Evolutionary conservation across 164 flowering plant species (phyloP), one percentile per base, ranked within the genome.

Genomic region (Buxus sempervirens): DNA sequence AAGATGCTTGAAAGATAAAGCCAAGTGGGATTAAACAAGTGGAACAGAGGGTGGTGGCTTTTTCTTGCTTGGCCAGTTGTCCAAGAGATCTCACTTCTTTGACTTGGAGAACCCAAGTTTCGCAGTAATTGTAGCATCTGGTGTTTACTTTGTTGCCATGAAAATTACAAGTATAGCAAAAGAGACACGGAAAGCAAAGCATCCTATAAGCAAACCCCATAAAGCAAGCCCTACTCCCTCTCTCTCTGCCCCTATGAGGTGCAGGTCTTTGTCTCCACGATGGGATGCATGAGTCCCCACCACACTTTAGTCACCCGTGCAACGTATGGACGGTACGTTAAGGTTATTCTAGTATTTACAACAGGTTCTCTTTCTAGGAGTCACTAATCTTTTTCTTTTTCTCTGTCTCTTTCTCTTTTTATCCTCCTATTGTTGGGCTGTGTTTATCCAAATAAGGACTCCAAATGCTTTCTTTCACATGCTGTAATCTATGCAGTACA

Each of bases 241-340:
- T 15, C 18, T 45, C 51, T 24, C 58, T 25, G 21, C 63, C 69
- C 64, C 62, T 75, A 74, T 76, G 75, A 64, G 73, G 67, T 66
- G 13, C 78, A 73, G 26, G 67, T 51, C 58, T 67, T 70, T 77
- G 80, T 79, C 78, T 69, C 82, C 76, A 53, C 68, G 68, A 73
- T 80, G 84, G 83, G 74, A 59, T 70, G 71, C 80, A 76, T 54
- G 73, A 77, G 78, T 54, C 78, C 88, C 86, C 73, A 63, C 76
- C 18, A 69, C 62, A 56, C 65, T 27, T 0, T 55, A 5, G 14
- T 6, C 3, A 55, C 4, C 49, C 68, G 25, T 41, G 54, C 59
- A 6, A 56, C 62, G 65, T 55, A 66, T 73, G 41, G 63, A 67
- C 59, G 27, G 75, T 58, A 77, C 75, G 77, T 73, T 62, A 63